Evolutionary conservation across 129 eudicot species (phyloP).

Genomic region (Helianthus tuberosus): DNA sequence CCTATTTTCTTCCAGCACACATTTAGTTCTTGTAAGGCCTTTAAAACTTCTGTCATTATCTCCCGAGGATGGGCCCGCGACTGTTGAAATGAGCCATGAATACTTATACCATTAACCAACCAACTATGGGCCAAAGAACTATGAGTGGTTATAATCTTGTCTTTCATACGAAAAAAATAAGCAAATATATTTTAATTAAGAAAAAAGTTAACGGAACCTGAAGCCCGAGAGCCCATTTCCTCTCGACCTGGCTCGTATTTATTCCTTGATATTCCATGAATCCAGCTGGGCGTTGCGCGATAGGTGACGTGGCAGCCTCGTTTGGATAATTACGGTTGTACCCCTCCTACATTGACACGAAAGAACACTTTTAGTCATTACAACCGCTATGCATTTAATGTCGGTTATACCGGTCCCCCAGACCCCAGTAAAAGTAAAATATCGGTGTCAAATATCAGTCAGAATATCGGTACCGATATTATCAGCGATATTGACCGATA

Average conservation of each 20-base stretch:
- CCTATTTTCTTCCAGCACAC: slow-evolving; percentile 98
- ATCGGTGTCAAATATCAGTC: too few species aligned
- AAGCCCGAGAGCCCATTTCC: slow-evolving; percentile 98
- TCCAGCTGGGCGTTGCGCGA: slow-evolving; percentile 57
- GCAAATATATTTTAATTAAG: background rate
- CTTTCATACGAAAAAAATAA: background rate
- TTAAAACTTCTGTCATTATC: slow-evolving; percentile 90
- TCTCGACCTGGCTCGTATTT: slow-evolving; percentile 61
- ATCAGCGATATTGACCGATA: too few species aligned
- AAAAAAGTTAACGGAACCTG: slow-evolving; percentile 47
- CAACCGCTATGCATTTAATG: too few species aligned
- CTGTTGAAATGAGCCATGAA: slow-evolving; percentile 38
- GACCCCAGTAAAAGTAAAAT: too few species aligned
- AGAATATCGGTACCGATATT: too few species aligned
- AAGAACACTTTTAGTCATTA: too few species aligned
- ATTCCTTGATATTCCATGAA: slow-evolving; percentile 64
- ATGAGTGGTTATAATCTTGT: background rate
- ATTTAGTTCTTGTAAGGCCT: slow-evolving; percentile 91
- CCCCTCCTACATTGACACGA: slow-evolving; percentile 68
- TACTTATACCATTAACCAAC: slow-evolving; percentile 9
- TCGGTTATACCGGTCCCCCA: too few species aligned
- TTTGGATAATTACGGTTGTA: slow-evolving; percentile 42
- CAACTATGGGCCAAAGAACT: slow-evolving; percentile 2
- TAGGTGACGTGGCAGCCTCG: slow-evolving; percentile 37
- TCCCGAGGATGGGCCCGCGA: slow-evolving; percentile 97